Base-by-base conservation (phyloP, 495 filamentous ascomycete species). In the Aspergillus funiculosus region DNA sequence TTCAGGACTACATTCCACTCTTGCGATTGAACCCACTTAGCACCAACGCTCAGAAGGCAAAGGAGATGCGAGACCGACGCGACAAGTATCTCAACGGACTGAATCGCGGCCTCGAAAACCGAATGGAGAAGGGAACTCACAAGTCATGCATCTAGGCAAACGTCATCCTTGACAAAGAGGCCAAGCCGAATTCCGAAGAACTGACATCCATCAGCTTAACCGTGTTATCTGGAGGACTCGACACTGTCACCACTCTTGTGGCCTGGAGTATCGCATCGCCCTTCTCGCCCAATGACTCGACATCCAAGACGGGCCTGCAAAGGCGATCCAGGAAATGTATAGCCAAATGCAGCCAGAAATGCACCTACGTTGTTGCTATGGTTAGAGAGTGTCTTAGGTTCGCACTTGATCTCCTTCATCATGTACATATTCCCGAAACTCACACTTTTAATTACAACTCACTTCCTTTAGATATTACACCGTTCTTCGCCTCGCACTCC, bases 71-170 rank as follows among this genome's bases (percentile, higher is more conserved):
- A n/a, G 55, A 68, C 30, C 69, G 81, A 11, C 66, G 81, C 14
- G 78, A 83, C 50, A 68, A 64, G n/a, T 85, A 83, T 46, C 59
- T 83, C 7, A 67, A 64, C 3, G 51, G 59, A 2, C 57, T 85
- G 10, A 77, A 78, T 41, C 50, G 56, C 7, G 73, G 74, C 13
- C 59, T 83, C 30, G 75, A 79, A 27, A 68, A 76, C 32, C 64
- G 76, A 4, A 77, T 85, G 60, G 67, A 72, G 31, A 78, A 76
- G 40, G 79, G 79, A 0, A 77, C 64, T 1, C 74, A 83, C 44
- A 70, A 72, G 52, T 78, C 80, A 11, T 83, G 81, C 48, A 81
- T 85, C 19, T 76, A 81, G 52, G 79, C 76, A 1, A 83, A 81
- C 57, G 73, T 81, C 10, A 79, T 82, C 37, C 61, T 75, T 28